Evolutionary conservation across 371 early-diverging fungal species (phyloP), one percentile per base, ranked within the genome.

Genomic region (Mortierella sp.): DNA sequence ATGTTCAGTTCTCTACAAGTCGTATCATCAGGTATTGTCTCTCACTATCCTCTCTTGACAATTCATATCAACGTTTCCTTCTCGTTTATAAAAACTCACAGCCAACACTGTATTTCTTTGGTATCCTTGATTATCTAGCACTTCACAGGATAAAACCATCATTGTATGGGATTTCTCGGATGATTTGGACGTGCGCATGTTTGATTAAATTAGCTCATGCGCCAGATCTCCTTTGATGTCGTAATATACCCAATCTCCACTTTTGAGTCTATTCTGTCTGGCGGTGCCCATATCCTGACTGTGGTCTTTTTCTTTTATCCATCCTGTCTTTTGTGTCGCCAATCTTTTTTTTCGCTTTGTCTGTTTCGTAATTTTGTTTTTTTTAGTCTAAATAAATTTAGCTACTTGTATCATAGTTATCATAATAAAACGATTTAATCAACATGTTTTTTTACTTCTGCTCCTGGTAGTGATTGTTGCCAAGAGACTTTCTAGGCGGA

Each of bases 101-200:
- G n/a, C n/a, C n/a, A n/a, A n/a, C n/a, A n/a, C n/a, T n/a, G n/a
- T n/a, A n/a, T n/a, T n/a, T n/a, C n/a, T n/a, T n/a, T n/a, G n/a
- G n/a, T n/a, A n/a, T n/a, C n/a, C n/a, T n/a, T n/a, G n/a, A n/a
- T n/a, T n/a, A n/a, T 43, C 7, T 51, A 90, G 92, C 67, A 89
- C 93, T 29, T 89, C 92, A 56, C 92, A 96, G 85, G 96, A 96
- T 78, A 87, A 86, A 47, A 91, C 87, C 60, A 93, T 96, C 58
- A 84, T 94, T 10, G 85, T 96, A 19, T 95, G 95, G 94, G 94
- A 96, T 77, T 96, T 96, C 86, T 84, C 90, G 0, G 80, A 86
- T 37, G 91, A 87, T 28, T 66, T 90, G 34, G 92, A 93, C 55
- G 85, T 84, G 32, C 67, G 73, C 7, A 73, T 75, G 43, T 79